phyloP scores from a whole-genome alignment of 2,329 filamentous ascomycete genomes.

The Sordariomycetes sp. region DNA sequence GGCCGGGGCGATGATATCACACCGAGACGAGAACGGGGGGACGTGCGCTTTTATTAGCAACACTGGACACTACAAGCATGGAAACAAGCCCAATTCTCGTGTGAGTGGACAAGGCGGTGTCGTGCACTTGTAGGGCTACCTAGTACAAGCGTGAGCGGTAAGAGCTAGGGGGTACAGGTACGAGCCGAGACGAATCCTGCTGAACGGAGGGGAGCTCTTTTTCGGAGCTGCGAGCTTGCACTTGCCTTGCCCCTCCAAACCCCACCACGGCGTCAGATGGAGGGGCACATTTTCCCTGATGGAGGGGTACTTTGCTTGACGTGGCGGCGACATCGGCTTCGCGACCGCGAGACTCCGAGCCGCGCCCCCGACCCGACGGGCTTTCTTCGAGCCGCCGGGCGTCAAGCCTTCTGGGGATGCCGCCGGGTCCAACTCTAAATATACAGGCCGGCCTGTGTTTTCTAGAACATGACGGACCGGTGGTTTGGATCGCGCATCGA shows the following conservation, averaged over 20 bases:
- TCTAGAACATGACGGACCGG: too few relatives aligned
- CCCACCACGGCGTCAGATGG: neutral
- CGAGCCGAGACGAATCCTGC: too few relatives aligned
- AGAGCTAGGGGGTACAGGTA: neutral
- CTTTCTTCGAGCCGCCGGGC: too few relatives aligned
- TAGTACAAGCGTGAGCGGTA: neutral
- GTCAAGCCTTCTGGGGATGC: too few relatives aligned
- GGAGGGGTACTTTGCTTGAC: neutral
- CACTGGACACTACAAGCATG: neutral
- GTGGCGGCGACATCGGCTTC: neutral
- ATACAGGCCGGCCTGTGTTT: too few relatives aligned
- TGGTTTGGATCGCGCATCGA: too few relatives aligned
- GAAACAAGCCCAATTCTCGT: neutral
- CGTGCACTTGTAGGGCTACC: neutral
- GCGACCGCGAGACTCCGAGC: neutral
- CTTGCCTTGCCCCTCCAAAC: neutral
- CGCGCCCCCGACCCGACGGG: too few relatives aligned
- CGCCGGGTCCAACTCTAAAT: too few relatives aligned
- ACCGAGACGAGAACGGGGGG: neutral
- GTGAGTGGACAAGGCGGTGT: neutral
- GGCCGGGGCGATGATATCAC: neutral
- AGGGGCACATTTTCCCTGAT: neutral
- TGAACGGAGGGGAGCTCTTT: too few relatives aligned
- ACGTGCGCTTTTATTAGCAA: neutral
- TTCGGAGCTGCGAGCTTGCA: too few relatives aligned